Evolutionary conservation across 2,329 filamentous ascomycete genomes (phyloP).

Genomic region (Aureobasidium sp.): DNA sequence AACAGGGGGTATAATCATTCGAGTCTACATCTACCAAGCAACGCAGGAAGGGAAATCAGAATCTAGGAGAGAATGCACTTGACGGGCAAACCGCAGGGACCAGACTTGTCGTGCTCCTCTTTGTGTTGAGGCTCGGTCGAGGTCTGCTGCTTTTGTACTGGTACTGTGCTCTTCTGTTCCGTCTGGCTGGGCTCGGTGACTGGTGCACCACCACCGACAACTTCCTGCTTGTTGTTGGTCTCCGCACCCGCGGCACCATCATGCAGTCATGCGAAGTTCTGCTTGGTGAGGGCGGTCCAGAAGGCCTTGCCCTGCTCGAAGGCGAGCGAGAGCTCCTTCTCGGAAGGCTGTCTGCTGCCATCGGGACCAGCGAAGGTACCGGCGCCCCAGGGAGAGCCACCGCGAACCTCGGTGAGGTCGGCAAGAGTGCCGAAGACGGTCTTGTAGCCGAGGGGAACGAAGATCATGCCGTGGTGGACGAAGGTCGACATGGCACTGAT

Average conservation of each 20-base stretch:
- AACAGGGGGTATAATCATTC: conserved; percentile 8
- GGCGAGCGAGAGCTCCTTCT: conserved; percentile 71
- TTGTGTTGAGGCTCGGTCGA: conserved; percentile 24
- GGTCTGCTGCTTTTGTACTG: conserved; percentile 19
- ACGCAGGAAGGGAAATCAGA: neutral
- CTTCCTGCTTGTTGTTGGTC: conserved; percentile 15
- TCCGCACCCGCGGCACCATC: conserved; percentile 35
- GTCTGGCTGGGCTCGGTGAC: conserved; percentile 8
- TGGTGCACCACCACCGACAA: conserved; percentile 16
- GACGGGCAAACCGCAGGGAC: conserved; percentile 67
- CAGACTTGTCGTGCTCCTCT: conserved; percentile 48
- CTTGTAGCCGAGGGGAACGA: conserved; percentile 90
- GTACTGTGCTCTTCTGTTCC: conserved; percentile 6
- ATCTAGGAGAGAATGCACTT: conserved; percentile 61
- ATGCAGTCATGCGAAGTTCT: conserved; percentile 70
- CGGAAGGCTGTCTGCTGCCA: conserved; percentile 72
- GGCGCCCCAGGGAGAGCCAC: conserved; percentile 86
- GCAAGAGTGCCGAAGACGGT: conserved; percentile 62
- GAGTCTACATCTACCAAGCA: neutral
- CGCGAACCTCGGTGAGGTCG: conserved; percentile 71
- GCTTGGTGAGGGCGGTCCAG: conserved; percentile 61
- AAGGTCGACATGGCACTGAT: conserved; percentile 77
- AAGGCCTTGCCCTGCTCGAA: conserved; percentile 77
- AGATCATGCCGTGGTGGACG: conserved; percentile 89
- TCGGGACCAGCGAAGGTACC: conserved; percentile 74